These are phyloP conservation scores for Xylaria sp. DNA, from an alignment of 2,329 filamentous ascomycete species.

Conservation along the genomic window DNA sequence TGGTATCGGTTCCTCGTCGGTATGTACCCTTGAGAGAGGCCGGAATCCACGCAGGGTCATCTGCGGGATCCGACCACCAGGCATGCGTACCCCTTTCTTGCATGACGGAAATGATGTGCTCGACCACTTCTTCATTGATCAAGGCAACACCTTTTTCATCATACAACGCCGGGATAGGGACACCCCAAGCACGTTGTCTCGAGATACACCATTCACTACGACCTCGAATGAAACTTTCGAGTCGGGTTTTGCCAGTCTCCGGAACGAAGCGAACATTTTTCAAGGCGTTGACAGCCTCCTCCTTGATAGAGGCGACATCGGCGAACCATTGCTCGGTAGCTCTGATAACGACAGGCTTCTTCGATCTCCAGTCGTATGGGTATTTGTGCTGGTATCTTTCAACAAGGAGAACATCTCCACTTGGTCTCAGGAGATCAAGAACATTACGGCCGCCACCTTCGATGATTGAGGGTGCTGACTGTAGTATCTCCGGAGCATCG, in stretches of 20 bases:
- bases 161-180: constrained; percentile 90
- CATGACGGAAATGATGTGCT: constrained; percentile 78
- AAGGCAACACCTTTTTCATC: constrained; percentile 65
- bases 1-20: constrained; percentile 80
- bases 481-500: constrained; percentile 59
- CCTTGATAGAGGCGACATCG: constrained; percentile 78
- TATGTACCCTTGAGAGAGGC: constrained; percentile 56
- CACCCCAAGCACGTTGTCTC: constrained; percentile 89
- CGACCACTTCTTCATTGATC: constrained; percentile 72
- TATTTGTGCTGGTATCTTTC: constrained; percentile 85
- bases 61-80: constrained; percentile 81
- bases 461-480: constrained; percentile 63
- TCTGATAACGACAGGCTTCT: constrained; percentile 81
- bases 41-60: constrained; percentile 75
- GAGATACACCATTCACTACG: constrained; percentile 98
- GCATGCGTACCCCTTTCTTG: constrained; percentile 75
- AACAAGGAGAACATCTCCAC: constrained; percentile 57
- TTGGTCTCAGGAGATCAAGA: constrained; percentile 56
- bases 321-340: constrained; percentile 98
- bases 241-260: constrained; percentile 62
- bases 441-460: constrained; percentile 64
- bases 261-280: constrained; percentile 73
- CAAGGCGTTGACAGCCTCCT: constrained; percentile 64
- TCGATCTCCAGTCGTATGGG: constrained; percentile 96
- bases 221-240: constrained; percentile 81